Conservation (phyloP, 257 asterid species). For the Solanum gandarillasii region DNA sequence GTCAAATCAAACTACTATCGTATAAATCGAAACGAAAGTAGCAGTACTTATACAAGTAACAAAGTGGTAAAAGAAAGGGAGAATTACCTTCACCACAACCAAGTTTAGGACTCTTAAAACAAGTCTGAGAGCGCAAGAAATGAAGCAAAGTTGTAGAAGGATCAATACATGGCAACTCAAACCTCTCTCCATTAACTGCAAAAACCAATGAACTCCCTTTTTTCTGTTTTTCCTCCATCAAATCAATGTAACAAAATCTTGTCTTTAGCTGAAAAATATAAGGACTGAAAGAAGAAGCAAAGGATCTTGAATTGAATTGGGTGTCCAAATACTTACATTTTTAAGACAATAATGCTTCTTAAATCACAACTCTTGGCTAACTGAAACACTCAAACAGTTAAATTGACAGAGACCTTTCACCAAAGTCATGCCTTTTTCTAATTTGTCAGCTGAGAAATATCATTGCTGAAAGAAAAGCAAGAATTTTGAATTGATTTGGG, state of each 20-base stretch:
- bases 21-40: too few relatives aligned
- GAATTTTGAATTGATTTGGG: neutral
- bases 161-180: slow-evolving; percentile 40
- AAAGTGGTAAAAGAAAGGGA: neutral
- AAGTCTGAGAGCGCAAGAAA: slow-evolving; percentile 49
- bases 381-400: neutral
- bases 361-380: neutral
- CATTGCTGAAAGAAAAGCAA: neutral
- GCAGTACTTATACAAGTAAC: neutral
- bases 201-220: slow-evolving; percentile 28
- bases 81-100: slow-evolving; percentile 65
- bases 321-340: neutral
- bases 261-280: neutral
- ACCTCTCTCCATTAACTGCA: slow-evolving; percentile 57
- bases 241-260: neutral
- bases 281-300: neutral
- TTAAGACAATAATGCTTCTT: neutral
- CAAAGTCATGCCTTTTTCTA: neutral
- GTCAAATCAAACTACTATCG: neutral
- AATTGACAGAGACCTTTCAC: neutral
- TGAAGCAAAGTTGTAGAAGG: slow-evolving; percentile 72
- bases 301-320: neutral
- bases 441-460: neutral
- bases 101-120: slow-evolving; percentile 70
- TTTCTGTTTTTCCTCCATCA: neutral